Percentiles rank a stretch among this genome's conserved stretches.
Evolutionary conservation across 495 filamentous ascomycete species (phyloP).

Genomic region (Cercophora newfieldiana): DNA sequence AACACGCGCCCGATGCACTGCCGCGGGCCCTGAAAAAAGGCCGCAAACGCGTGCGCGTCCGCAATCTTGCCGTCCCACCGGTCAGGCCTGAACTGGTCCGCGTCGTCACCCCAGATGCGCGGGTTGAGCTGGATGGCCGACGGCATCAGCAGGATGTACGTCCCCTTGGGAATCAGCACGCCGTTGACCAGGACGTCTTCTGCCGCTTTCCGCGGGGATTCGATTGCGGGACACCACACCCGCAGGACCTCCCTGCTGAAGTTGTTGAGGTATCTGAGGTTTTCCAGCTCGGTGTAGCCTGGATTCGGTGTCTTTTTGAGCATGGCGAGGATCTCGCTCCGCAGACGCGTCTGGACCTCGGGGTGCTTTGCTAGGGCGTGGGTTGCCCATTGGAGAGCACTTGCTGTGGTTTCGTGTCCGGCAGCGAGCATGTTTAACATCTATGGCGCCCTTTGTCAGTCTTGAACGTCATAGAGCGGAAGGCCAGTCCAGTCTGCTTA

Average conservation of each 20-base stretch:
- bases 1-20: conserved; percentile 12
- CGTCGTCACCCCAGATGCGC: conserved; percentile 36
- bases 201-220: conserved; percentile 26
- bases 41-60: conserved; percentile 1
- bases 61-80: conserved; percentile 24
- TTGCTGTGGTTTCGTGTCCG: conserved; percentile 3
- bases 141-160: conserved; percentile 32
- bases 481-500: too few relatives aligned
- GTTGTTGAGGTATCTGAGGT: background rate
- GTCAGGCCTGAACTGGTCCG: conserved; percentile 33
- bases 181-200: conserved; percentile 30
- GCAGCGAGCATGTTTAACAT: conserved; percentile 5
- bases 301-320: background rate
- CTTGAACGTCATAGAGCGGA: too few relatives aligned
- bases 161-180: conserved; percentile 34
- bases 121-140: conserved; percentile 30
- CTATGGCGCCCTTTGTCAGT: too few relatives aligned
- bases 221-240: conserved; percentile 21
- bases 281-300: background rate
- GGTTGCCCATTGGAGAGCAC: background rate
- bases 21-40: conserved; percentile 13
- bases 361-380: background rate
- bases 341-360: background rate
- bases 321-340: background rate
- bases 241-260: conserved; percentile 1